Base-by-base conservation (phyloP, 495 filamentous ascomycete genomes). In the Thermochaetoides thermophila region DNA sequence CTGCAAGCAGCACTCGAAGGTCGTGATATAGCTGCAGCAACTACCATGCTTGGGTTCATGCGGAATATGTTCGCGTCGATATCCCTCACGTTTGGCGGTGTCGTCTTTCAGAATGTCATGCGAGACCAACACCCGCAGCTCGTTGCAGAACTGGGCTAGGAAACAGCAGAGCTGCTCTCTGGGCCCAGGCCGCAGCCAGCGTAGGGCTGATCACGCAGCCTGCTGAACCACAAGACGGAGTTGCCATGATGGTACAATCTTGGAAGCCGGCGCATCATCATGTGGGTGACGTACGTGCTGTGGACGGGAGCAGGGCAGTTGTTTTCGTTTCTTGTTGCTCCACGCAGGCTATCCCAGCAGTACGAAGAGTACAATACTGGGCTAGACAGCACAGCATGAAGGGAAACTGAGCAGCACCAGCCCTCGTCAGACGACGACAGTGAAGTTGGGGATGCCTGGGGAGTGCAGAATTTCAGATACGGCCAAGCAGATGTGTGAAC, bases 61-160 rank as follows among this genome's bases (percentile, higher is more conserved):
- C 70, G 83, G 3, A 76, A 80, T 42, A 57, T 93, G 5, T 74
- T 72, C 1, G 81, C 74, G 0, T 64, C 77, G 9, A 68, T 79
- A 15, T 76, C 74, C 5, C 71, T 89, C 17, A 81, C 85, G 14
- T 68, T 89, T 16, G 84, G 84, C 11, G 71, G 79, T 10, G 80
- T 85, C 2, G 72, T 93, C 18, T 91, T 91, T 56, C 71, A 78
- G 49, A 81, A 81, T 44, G 50, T 49, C 24, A 68, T 68, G 63
- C 43, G 63, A 40, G 53, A 52, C 25, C 61, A 64, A 34, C 56
- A 64, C 20, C 47, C 51, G 3, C 27, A 17, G 0, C 48, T 68
- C 2, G 13, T 57, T 5, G 35, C 48, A 13, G 33, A 60, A 14
- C 50, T 72, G 5, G 66, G 66, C 0, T 56, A 59, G 0, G 49